Percentiles rank a stretch among this genome's conserved stretches.
phyloP scores from a whole-genome alignment of 139 green algal genomes.

The Chlamydomonas schloesseri region DNA sequence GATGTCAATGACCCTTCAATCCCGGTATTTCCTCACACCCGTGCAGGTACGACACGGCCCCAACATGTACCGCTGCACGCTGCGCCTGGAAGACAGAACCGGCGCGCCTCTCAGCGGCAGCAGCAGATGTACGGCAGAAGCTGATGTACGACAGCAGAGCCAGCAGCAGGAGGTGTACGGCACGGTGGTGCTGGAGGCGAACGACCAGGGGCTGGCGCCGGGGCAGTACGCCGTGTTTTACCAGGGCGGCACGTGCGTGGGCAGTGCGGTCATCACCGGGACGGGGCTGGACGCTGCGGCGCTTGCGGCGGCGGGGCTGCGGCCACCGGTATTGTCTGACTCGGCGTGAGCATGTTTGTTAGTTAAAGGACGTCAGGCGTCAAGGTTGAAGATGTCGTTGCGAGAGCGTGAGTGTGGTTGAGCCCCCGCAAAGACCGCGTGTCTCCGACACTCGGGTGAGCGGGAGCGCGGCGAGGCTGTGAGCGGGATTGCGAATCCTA shows the following conservation, averaged over 20 bases:
- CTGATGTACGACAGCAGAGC: not conserved
- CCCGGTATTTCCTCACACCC: too few species aligned
- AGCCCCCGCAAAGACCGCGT: too few species aligned
- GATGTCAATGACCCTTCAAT: too few species aligned
- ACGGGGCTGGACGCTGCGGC: not conserved
- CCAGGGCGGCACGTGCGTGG: slow-evolving; percentile 82
- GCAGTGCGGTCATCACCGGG: slow-evolving; percentile 63
- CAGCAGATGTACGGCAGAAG: not conserved
- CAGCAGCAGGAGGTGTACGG: slow-evolving; percentile 7
- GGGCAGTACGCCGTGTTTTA: slow-evolving; percentile 99
- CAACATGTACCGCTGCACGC: slow-evolving; percentile 70
- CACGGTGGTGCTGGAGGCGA: slow-evolving; percentile 69
- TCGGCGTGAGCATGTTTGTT: not conserved
- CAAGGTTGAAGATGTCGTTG: too few species aligned
- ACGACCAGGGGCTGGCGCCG: slow-evolving; percentile 94
- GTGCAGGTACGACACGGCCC: slow-evolving; percentile 82
- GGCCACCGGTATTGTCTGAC: not conserved
- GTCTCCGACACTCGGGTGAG: too few species aligned
- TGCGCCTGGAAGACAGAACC: slow-evolving; percentile 33
- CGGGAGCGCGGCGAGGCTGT: too few species aligned
- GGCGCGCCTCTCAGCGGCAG: not conserved
- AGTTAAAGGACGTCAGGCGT: not conserved
- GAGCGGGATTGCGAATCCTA: too few species aligned
- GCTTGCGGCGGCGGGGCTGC: not conserved
- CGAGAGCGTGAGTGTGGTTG: too few species aligned